These are phyloP conservation scores for Blastobotrys apis DNA, from an alignment of 1,139 yeast genomes.

Conservation along the genomic window DNA sequence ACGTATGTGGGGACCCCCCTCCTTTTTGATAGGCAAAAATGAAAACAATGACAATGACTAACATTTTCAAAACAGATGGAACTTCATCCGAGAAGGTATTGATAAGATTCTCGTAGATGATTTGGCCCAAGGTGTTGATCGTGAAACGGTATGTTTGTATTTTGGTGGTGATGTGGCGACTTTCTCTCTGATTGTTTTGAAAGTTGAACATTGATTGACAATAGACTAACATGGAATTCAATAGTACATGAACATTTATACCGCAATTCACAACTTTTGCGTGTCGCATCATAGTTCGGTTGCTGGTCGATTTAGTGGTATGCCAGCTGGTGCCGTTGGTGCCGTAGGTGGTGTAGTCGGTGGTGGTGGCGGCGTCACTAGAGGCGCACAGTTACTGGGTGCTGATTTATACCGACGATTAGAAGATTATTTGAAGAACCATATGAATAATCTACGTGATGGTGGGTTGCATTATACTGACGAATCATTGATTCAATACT, in stretches of 20 bases:
- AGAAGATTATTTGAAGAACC: conserved; percentile 58
- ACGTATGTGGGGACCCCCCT: conserved; percentile 24
- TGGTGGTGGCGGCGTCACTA: conserved; percentile 25
- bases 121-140: conserved; percentile 35
- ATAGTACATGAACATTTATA: conserved; percentile 40
- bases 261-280: conserved; percentile 89
- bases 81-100: conserved; percentile 38
- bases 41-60: conserved; percentile 1
- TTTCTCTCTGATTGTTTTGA: conserved; percentile 1
- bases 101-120: conserved; percentile 38
- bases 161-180: no score
- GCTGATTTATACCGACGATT: conserved; percentile 80
- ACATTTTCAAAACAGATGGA: conserved; percentile 32
- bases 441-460: conserved; percentile 47
- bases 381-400: conserved; percentile 59
- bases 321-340: conserved; percentile 11
- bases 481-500: conserved; percentile 76
- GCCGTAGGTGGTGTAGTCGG: no score
- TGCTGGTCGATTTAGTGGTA: conserved; percentile 11
- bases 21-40: not conserved
- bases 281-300: conserved; percentile 65
- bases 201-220: not conserved
- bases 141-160: conserved; percentile 36
- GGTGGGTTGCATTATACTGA: conserved; percentile 30
- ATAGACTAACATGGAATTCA: no score